Evolutionary conservation across 768 basidiomycete genomes (phyloP), one percentile per base, ranked within the genome.

Genomic region (Tremella fuciformis): DNA sequence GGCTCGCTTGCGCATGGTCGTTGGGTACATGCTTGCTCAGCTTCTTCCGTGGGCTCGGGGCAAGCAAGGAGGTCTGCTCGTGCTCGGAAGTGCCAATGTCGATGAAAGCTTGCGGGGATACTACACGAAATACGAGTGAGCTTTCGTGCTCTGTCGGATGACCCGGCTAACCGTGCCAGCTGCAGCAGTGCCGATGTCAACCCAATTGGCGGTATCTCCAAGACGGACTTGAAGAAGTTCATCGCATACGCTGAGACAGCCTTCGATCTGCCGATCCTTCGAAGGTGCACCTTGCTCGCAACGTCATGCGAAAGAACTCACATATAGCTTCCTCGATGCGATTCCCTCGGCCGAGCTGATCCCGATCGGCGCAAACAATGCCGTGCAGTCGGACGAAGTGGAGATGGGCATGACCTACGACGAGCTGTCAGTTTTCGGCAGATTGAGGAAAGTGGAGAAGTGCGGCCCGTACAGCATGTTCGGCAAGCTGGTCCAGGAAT

Each of bases 371-470:
- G 88, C 91, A 63, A 87, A 85, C 6, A 76, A 73, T 53, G 97
- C 97, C 71, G 87, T 96, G 8, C 96, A 99, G 67, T 85, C 92
- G 0, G 96, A 99, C 68, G 96, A 99, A 82, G 92, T 87, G 56
- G 94, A 98, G 70, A 98, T 98, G 94, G 94, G 94, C 8, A 98
- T 98, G 96, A 96, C 94, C 0, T 98, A 97, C 71, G 88, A 97
- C 66, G 96, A 98, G 66, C 81, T 99, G 18, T 93, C 91, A 11
- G 84, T 91, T 18, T 94, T 92, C 66, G 96, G 94, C 22, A 82
- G 93, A 25, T 82, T 99, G 22, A 85, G 96, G 53, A 98, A 99
- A 78, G 84, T 94, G 40, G 92, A 96, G 69, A 98, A 98, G 79
- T 92, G 91, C 74, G 96, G 96, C 2, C 94, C 96, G 1, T 98